Conservation (phyloP, 106 monocot genomes). For the Allium sativum region DNA sequence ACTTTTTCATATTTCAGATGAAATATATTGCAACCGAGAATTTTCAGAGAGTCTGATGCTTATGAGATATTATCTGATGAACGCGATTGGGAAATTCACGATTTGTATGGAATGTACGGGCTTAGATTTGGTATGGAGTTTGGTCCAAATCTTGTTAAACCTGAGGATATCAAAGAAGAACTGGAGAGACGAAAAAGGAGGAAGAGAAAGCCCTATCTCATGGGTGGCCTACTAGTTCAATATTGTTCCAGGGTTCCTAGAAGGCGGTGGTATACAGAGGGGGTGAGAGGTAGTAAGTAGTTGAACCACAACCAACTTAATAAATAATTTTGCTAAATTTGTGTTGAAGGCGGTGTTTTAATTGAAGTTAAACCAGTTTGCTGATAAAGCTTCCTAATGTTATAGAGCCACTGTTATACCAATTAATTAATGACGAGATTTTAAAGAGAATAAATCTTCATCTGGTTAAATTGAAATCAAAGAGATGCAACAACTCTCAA, state of each 20-base stretch:
- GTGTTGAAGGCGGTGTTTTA: too few relatives aligned
- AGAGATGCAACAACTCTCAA: too few relatives aligned
- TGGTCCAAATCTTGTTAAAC: slow-evolving; percentile 63
- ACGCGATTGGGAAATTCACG: slow-evolving; percentile 73
- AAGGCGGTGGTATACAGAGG: slow-evolving; percentile 62
- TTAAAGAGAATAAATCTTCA: too few relatives aligned
- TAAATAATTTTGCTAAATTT: too few relatives aligned
- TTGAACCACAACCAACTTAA: too few relatives aligned
- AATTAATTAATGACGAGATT: too few relatives aligned
- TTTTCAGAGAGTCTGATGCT: slow-evolving; percentile 85
- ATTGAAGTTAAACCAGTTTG: too few relatives aligned
- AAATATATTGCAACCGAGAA: slow-evolving; percentile 96
- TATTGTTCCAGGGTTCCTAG: slow-evolving; percentile 65
- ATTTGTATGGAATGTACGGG: slow-evolving; percentile 98
- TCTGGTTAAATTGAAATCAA: too few relatives aligned
- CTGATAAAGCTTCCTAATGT: too few relatives aligned
- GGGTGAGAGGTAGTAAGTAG: too few relatives aligned
- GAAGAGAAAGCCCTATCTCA: slow-evolving; percentile 53
- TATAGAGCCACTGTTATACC: too few relatives aligned
- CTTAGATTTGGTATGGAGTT: slow-evolving; percentile 73
- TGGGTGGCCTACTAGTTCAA: slow-evolving; percentile 42
- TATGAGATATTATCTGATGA: slow-evolving; percentile 80
- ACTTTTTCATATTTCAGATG: slow-evolving; percentile 41
- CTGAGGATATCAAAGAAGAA: slow-evolving; percentile 81
- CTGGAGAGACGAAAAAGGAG: slow-evolving; percentile 69